Percentiles rank a stretch among this genome's conserved stretches.
phyloP scores from a whole-genome alignment of 2,329 filamentous ascomycete species.

The Ceratocystis harringtonii region DNA sequence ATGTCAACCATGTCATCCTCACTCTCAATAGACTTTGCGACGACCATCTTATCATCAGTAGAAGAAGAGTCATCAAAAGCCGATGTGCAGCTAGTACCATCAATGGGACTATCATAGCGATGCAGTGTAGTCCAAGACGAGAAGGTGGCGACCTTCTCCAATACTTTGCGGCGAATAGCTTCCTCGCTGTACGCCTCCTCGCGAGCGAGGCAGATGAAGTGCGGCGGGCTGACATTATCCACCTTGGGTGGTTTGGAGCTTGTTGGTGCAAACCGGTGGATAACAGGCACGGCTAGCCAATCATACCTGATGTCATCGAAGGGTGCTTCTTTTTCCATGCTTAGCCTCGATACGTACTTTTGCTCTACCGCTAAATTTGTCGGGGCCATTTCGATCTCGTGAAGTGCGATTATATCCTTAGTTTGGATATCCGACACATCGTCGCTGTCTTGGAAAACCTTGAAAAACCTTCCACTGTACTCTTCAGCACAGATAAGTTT shows the following conservation, averaged over 20 bases:
- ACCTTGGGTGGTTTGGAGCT: conserved; percentile 23
- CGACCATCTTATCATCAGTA: conserved; percentile 49
- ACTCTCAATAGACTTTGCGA: conserved; percentile 65
- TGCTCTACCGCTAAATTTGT: conserved; percentile 51
- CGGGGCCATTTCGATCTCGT: conserved; percentile 64
- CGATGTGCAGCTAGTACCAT: background rate
- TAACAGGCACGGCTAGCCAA: conserved; percentile 53
- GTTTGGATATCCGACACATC: conserved; percentile 55
- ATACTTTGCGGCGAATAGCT: conserved; percentile 60
- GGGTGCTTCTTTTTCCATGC: conserved; percentile 33
- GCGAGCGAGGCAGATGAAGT: conserved; percentile 60
- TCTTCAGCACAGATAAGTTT: conserved; percentile 70
- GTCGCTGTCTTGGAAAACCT: conserved; percentile 56
- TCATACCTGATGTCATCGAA: conserved; percentile 50
- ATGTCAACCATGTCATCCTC: conserved; percentile 88
- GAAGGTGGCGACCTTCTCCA: conserved; percentile 60
- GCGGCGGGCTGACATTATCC: conserved; percentile 33
- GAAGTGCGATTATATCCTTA: conserved; percentile 52
- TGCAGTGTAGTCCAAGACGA: conserved; percentile 54
- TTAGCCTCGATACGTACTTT: conserved; percentile 33
- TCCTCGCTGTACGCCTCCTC: conserved; percentile 56
- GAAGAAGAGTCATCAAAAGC: conserved; percentile 35
- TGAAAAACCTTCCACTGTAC: conserved; percentile 74
- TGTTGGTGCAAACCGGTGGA: conserved; percentile 38
- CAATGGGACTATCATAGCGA: conserved; percentile 29